Evolutionary conservation across 2,329 filamentous ascomycete species (phyloP).

Genomic region (Sphaceloma murrayae): DNA sequence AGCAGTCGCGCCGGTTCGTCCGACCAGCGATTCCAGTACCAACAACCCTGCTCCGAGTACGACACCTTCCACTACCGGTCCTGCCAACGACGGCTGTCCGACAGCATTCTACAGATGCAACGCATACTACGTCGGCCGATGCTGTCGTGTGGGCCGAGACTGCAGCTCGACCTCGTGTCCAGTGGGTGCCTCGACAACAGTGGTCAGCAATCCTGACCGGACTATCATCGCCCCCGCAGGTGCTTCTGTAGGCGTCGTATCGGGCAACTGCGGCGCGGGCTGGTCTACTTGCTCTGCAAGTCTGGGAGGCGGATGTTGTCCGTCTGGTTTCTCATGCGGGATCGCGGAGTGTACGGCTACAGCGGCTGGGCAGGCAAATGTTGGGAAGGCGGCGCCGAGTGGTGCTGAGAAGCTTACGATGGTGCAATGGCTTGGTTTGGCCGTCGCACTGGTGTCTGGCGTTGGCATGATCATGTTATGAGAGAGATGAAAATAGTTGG

Average conservation of each 20-base stretch:
- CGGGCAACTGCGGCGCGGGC: slow-evolving; percentile 57
- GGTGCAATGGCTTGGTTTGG: slow-evolving; percentile 27
- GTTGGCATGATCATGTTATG: slow-evolving; percentile 33
- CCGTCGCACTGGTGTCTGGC: slow-evolving; percentile 27
- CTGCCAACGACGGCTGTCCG: slow-evolving; percentile 51
- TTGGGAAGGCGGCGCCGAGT: slow-evolving; percentile 36
- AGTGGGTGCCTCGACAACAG: slow-evolving; percentile 49
- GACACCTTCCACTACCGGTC: slow-evolving; percentile 21
- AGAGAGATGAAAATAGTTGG: slow-evolving; percentile 18
- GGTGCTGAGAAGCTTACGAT: slow-evolving; percentile 26
- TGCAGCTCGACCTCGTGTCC: slow-evolving; percentile 77
- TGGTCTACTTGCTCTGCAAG: slow-evolving; percentile 65
- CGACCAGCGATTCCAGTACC: slow-evolving; percentile 34
- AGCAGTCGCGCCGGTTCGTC: slow-evolving; percentile 34
- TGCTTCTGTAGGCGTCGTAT: slow-evolving; percentile 30
- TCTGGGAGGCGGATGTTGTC: slow-evolving; percentile 75
- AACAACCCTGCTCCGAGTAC: slow-evolving; percentile 26
- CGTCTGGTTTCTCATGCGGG: slow-evolving; percentile 64
- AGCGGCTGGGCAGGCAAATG: slow-evolving; percentile 45
- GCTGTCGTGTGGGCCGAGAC: slow-evolving; percentile 78
- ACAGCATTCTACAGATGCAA: slow-evolving; percentile 87
- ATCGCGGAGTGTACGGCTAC: slow-evolving; percentile 56
- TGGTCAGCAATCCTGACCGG: slow-evolving; percentile 53
- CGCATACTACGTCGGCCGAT: slow-evolving; percentile 70
- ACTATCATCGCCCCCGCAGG: slow-evolving; percentile 60